Evolutionary conservation across 202 grass and related monocot species (phyloP).

Genomic region (Panicum virgatum): DNA sequence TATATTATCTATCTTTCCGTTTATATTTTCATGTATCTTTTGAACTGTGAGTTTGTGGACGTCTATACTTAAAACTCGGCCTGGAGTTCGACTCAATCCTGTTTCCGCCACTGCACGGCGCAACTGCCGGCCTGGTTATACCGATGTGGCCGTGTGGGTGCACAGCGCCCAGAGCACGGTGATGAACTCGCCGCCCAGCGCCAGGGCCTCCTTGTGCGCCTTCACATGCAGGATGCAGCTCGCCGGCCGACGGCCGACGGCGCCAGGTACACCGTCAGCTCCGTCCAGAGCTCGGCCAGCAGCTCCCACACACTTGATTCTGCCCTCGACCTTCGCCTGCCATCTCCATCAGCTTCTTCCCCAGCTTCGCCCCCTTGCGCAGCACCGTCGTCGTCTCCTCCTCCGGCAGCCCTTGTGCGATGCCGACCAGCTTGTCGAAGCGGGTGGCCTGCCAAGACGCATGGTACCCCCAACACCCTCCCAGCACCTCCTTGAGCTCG

Average conservation of each 20-base stretch:
- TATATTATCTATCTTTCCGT: no score
- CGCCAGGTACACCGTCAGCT: conserved; percentile 32
- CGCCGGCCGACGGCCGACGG: background rate
- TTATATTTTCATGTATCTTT: no score
- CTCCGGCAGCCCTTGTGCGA: background rate
- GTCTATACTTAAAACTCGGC: no score
- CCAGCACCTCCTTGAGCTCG: background rate
- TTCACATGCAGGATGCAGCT: background rate
- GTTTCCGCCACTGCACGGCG: no score
- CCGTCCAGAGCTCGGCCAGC: conserved; percentile 32
- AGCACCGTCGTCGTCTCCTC: background rate
- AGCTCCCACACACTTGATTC: conserved; percentile 18
- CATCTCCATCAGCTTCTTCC: background rate
- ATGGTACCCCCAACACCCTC: background rate
- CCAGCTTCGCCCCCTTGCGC: conserved; percentile 12
- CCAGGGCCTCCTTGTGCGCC: conserved; percentile 31
- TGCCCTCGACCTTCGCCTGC: no score
- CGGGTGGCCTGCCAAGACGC: background rate
- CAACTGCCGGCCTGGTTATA: background rate
- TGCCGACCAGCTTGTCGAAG: background rate
- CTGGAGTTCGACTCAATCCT: no score
- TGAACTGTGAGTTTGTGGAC: no score
- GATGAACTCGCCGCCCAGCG: conserved; percentile 27
- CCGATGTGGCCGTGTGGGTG: conserved; percentile 42
- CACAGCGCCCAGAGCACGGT: conserved; percentile 38